phyloP scores from a whole-genome alignment of 2,329 filamentous ascomycete genomes.

The Dendryphion nanum region DNA sequence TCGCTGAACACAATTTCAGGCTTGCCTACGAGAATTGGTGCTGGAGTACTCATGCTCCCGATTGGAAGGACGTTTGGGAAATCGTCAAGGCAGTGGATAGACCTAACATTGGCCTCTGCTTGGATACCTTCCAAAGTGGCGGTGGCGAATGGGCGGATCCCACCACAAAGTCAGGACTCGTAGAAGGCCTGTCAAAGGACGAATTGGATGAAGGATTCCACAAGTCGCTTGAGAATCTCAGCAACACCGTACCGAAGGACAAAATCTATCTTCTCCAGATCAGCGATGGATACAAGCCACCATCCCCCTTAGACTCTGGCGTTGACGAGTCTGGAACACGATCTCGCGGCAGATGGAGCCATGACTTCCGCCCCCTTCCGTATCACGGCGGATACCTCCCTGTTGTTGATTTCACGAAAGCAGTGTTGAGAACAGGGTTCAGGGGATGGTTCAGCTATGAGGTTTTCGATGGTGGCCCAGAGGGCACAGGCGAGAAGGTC shows the following conservation, averaged over 20 bases:
- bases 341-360: constrained; percentile 68
- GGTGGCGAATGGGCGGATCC: constrained; percentile 74
- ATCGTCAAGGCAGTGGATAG: constrained; percentile 63
- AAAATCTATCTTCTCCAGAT: constrained; percentile 77
- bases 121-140: constrained; percentile 75
- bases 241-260: constrained; percentile 58
- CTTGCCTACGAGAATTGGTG: constrained; percentile 82
- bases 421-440: constrained; percentile 67
- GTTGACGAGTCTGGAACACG: constrained; percentile 53
- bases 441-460: constrained; percentile 67
- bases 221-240: constrained; percentile 57
- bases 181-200: constrained; percentile 49
- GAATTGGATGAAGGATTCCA: constrained; percentile 54
- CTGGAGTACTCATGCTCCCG: constrained; percentile 69
- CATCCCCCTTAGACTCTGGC: constrained; percentile 53
- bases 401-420: constrained; percentile 61
- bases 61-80: constrained; percentile 68
- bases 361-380: constrained; percentile 67
- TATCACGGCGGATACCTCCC: constrained; percentile 71
- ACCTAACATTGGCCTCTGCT: constrained; percentile 68
- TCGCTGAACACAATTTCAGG: constrained; percentile 53
- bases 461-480: constrained; percentile 62
- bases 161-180: constrained; percentile 59
- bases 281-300: constrained; percentile 68
- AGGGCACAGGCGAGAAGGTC: constrained; percentile 50